Evolutionary conservation across 139 green algal species (phyloP).

Genomic region (Volvox africanus): DNA sequence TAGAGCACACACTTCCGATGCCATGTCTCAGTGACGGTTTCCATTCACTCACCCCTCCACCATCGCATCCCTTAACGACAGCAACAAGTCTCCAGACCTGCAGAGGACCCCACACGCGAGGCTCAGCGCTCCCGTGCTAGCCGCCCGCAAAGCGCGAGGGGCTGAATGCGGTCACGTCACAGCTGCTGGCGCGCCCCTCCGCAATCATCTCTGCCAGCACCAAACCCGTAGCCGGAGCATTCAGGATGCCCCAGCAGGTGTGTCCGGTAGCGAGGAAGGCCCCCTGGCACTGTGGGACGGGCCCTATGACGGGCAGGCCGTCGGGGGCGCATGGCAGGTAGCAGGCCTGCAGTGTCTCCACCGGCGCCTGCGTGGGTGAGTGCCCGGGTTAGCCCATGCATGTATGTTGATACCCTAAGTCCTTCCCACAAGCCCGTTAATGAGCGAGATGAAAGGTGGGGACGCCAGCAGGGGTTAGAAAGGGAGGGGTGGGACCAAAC

Average conservation of each 20-base stretch:
- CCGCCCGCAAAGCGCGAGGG: conserved; percentile 53
- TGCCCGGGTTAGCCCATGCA: too few species aligned
- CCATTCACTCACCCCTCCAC: too few species aligned
- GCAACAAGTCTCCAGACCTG: too few species aligned
- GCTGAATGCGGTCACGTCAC: conserved; percentile 57
- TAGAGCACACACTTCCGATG: too few species aligned
- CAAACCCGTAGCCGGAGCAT: conserved; percentile 83
- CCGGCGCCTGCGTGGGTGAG: neutral
- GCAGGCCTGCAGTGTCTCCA: conserved; percentile 73
- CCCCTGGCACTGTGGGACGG: conserved; percentile 17
- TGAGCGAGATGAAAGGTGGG: too few species aligned
- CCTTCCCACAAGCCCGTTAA: too few species aligned
- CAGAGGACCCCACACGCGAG: too few species aligned
- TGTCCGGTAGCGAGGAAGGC: conserved; percentile 78
- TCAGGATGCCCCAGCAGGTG: conserved; percentile 87
- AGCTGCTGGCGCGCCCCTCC: conserved; percentile 47
- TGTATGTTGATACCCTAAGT: too few species aligned
- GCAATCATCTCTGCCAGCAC: conserved; percentile 77
- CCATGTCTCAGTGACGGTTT: too few species aligned
- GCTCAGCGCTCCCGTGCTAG: neutral
- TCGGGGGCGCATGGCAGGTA: conserved; percentile 77
- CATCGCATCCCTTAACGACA: too few species aligned
- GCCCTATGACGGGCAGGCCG: conserved; percentile 78
- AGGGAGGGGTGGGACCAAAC: too few species aligned
- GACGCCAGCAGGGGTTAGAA: too few species aligned